Base-by-base conservation (phyloP, 306 rosid species). In the Clitoria ternatea region DNA sequence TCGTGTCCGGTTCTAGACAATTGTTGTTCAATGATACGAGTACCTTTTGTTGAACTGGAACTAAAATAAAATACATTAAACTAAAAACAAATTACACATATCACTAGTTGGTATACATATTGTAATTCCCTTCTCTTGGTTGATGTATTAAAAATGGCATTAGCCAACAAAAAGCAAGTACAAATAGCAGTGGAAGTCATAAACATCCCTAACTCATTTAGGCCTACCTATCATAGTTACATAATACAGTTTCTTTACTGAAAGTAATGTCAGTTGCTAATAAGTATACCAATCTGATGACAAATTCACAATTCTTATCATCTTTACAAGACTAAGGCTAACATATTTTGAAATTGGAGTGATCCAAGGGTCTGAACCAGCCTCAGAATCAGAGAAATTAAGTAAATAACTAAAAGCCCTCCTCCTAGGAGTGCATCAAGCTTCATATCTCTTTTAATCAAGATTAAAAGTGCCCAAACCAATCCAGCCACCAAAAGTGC, bases 381-480 rank as follows among this genome's bases (percentile, higher is more conserved):
- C 80, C 89, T 85, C 39, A 76, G 65, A 43, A 65, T 5, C 59
- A 85, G 39, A 62, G 86, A 85, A 43, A 73, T 17, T 20, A 76
- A 68, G 80, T 85, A 85, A 42, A 85, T 50, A 43, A 45, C 80
- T 29, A 85, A 32, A 29, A 85, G 86, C 23, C 89, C 89, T 62
- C 82, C 84, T 15, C 86, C 89, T 47, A 85, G 27, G 3, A 69
- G 19, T 24, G 76, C 80, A 71, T 79, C 84, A 68, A 85, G 84
- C 76, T 26, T 85, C 89, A 81, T 85, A 23, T 40, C 67, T 53
- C 82, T 79, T 24, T 49, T 64, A 37, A 65, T 61, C 82, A 81
- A 32, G 35, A 69, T 80, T 42, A 85, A 8, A 57, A 85, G 84
- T 68, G 84, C 82, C 80, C 80, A 85, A 44, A 73, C n/a, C 76